Conservation (phyloP, 1,284 basidiomycete genomes). For the Microbotryum scabiosae region DNA sequence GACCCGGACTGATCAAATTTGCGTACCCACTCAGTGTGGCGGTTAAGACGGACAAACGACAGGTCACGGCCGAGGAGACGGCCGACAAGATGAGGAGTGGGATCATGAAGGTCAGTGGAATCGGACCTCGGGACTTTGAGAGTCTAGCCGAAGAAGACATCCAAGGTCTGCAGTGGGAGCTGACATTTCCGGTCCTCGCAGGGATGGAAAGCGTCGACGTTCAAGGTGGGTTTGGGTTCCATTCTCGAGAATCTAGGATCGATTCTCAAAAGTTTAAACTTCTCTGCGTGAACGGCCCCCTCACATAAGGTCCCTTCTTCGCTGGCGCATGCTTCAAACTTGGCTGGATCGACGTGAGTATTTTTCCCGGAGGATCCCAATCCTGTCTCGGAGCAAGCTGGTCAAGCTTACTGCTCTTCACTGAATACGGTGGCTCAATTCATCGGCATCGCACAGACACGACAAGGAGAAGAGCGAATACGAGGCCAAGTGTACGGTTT, state of each 20-base stretch:
- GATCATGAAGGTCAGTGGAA: background rate
- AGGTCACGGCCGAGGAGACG: conserved; percentile 22
- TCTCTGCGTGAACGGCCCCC: no score
- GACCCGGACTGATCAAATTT: background rate
- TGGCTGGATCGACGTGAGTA: conserved; percentile 11
- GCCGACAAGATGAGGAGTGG: background rate
- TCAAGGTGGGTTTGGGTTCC: conserved; percentile 16
- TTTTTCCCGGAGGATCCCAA: background rate
- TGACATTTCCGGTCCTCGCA: no score
- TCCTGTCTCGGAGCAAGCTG: background rate
- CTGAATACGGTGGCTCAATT: background rate
- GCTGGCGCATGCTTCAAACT: background rate
- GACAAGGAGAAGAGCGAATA: conserved; percentile 26
- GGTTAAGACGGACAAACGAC: conserved; percentile 22
- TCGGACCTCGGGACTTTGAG: no score
- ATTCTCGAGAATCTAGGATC: conserved; percentile 16
- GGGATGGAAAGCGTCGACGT: conserved; percentile 24
- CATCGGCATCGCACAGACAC: background rate
- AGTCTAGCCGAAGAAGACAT: no score
- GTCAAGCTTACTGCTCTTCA: no score
- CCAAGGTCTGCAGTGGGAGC: no score
- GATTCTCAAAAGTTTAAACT: no score
- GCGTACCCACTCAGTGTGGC: conserved; percentile 3
- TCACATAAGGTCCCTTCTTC: no score
- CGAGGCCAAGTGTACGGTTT: conserved; percentile 18